A percentile compares a stretch with the other conserved stretches of the same genome.
phyloP scores from a whole-genome alignment of 1,139 yeast species.

The Yamadazyma sp. region DNA sequence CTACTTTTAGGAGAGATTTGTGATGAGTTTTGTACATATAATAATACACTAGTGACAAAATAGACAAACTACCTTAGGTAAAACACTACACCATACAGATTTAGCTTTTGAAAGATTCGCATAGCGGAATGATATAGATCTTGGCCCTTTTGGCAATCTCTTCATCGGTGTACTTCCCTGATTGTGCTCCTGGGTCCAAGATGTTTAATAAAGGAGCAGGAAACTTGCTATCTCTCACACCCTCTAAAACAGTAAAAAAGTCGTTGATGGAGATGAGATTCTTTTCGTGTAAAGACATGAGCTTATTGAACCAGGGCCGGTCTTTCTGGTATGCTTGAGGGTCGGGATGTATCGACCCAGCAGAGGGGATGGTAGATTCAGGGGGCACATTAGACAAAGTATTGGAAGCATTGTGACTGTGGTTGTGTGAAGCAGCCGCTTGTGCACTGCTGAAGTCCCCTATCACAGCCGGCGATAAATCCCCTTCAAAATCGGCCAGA shows the following conservation, averaged over 20 bases:
- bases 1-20: constrained; percentile 2
- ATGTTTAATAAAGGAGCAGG: constrained; percentile 42
- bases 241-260: constrained; percentile 37
- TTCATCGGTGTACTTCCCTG: constrained; percentile 24
- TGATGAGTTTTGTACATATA: no score
- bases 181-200: constrained; percentile 30
- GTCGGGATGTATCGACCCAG: neutral
- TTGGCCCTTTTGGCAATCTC: constrained; percentile 36
- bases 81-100: no score
- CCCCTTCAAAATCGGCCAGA: constrained; percentile 28
- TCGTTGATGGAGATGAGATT: constrained; percentile 32
- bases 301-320: constrained; percentile 41
- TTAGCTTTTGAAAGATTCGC: constrained; percentile 9
- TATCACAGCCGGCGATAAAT: constrained; percentile 32
- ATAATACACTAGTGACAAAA: no score
- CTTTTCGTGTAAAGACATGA: constrained; percentile 30
- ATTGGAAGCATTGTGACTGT: neutral
- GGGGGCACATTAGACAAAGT: constrained; percentile 15
- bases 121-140: constrained; percentile 39
- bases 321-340: constrained; percentile 32
- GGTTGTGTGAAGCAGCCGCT: neutral
- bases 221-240: constrained; percentile 41
- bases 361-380: constrained; percentile 16
- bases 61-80: no score
- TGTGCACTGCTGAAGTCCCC: constrained; percentile 35